Evolutionary conservation across 2,329 filamentous ascomycete genomes (phyloP).

Genomic region (Cercospora janseana): DNA sequence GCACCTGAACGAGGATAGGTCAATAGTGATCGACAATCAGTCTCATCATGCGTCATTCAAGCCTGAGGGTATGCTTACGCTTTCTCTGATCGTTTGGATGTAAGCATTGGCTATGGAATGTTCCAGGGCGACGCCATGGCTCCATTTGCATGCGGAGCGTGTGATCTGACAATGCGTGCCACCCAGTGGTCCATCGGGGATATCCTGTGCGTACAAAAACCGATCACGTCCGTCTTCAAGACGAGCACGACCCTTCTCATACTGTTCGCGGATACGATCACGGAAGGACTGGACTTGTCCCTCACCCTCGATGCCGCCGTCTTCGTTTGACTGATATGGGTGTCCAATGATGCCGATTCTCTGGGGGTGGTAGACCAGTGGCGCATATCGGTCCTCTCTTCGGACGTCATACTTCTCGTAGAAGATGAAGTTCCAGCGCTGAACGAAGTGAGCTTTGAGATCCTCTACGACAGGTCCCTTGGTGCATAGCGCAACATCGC

Average conservation of each 20-base stretch:
- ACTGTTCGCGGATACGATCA: slow-evolving; percentile 33
- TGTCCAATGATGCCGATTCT: slow-evolving; percentile 38
- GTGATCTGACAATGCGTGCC: slow-evolving; percentile 79
- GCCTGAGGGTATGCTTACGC: slow-evolving; percentile 51
- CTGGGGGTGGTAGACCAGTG: slow-evolving; percentile 39
- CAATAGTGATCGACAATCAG: slow-evolving; percentile 58
- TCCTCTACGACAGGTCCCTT: slow-evolving; percentile 72
- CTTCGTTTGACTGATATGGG: slow-evolving; percentile 31
- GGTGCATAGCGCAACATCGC: slow-evolving; percentile 76
- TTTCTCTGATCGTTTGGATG: slow-evolving; percentile 89
- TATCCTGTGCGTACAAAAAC: slow-evolving; percentile 23
- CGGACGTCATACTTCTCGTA: slow-evolving; percentile 72
- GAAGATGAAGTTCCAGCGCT: slow-evolving; percentile 91
- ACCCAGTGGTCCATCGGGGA: slow-evolving; percentile 54
- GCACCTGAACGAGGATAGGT: background rate
- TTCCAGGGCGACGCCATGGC: slow-evolving; percentile 57
- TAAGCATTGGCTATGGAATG: slow-evolving; percentile 95
- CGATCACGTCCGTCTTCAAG: slow-evolving; percentile 30
- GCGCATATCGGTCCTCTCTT: slow-evolving; percentile 50
- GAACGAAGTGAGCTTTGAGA: slow-evolving; percentile 73
- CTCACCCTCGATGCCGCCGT: slow-evolving; percentile 30
- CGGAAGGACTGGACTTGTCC: slow-evolving; percentile 36
- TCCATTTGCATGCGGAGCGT: slow-evolving; percentile 56
- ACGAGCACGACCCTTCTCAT: slow-evolving; percentile 27
- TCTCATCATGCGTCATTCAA: background rate